Conservation (phyloP, 2,329 filamentous ascomycete species). For the Parastagonospora nodorum region DNA sequence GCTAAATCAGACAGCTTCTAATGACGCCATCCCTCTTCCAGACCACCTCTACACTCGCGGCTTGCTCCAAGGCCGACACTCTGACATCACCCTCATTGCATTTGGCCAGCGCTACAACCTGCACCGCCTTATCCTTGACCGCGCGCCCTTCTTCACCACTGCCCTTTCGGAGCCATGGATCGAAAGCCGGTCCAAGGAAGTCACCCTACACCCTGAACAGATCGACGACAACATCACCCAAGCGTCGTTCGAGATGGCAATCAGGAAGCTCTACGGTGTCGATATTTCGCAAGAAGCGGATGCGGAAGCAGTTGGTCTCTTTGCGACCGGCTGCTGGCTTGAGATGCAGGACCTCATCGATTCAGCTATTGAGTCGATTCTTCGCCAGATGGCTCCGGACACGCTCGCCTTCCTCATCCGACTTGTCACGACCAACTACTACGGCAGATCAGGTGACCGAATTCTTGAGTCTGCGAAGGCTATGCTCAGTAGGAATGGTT, state of each 20-base stretch:
- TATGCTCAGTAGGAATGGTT: slow-evolving; percentile 62
- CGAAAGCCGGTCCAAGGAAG: slow-evolving; percentile 58
- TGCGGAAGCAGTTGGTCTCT: slow-evolving; percentile 58
- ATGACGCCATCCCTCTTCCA: slow-evolving; percentile 51
- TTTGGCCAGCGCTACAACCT: slow-evolving; percentile 59
- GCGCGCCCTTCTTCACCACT: slow-evolving; percentile 61
- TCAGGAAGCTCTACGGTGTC: slow-evolving; percentile 60
- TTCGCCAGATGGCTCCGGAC: slow-evolving; percentile 59
- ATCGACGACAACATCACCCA: slow-evolving; percentile 60
- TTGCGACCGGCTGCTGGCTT: slow-evolving; percentile 62
- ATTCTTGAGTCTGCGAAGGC: slow-evolving; percentile 62
- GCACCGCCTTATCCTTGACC: slow-evolving; percentile 60
- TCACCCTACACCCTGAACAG: slow-evolving; percentile 58
- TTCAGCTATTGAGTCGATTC: slow-evolving; percentile 58
- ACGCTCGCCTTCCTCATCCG: slow-evolving; percentile 57
- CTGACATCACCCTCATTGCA: slow-evolving; percentile 59
- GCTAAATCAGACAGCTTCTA: slow-evolving; percentile 33
- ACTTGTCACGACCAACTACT: slow-evolving; percentile 61
- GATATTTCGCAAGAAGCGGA: slow-evolving; percentile 56
- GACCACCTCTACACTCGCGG: slow-evolving; percentile 60
- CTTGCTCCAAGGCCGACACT: slow-evolving; percentile 57
- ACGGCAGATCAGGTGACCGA: slow-evolving; percentile 60
- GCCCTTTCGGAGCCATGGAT: slow-evolving; percentile 62
- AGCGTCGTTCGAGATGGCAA: slow-evolving; percentile 58
- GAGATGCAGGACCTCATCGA: slow-evolving; percentile 63